phyloP scores from a whole-genome alignment of 2,329 filamentous ascomycete genomes.

The Pyrenophora tritici-repentis region DNA sequence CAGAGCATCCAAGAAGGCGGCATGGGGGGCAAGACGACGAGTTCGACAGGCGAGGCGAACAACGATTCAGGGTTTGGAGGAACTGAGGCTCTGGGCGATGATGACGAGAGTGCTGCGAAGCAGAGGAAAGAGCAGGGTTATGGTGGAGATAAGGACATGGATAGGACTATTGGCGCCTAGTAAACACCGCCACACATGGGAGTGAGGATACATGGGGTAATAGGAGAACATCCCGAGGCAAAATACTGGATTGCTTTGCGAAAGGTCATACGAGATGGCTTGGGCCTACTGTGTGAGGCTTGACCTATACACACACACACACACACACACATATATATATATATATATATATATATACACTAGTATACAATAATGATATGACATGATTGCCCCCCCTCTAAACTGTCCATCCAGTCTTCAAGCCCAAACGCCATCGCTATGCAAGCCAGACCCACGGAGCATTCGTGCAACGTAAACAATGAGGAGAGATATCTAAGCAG shows the following conservation, averaged over 20 bases:
- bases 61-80: constrained; percentile 49
- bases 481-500: constrained; percentile 30
- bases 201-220: too few relatives aligned
- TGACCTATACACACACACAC: too few relatives aligned
- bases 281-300: too few relatives aligned
- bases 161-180: constrained; percentile 55
- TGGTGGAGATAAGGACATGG: constrained; percentile 55
- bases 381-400: constrained; percentile 1
- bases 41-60: constrained; percentile 41
- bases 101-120: constrained; percentile 45
- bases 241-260: neutral
- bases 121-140: constrained; percentile 59
- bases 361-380: constrained; percentile 6
- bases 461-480: constrained; percentile 9
- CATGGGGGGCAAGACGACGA: constrained; percentile 59
- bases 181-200: too few relatives aligned
- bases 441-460: constrained; percentile 10
- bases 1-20: constrained; percentile 62
- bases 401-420: neutral
- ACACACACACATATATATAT: too few relatives aligned
- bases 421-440: constrained; percentile 30
- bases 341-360: too few relatives aligned
- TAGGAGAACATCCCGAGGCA: too few relatives aligned
- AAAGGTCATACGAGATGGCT: too few relatives aligned
- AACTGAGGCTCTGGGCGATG: constrained; percentile 47